phyloP scores from a whole-genome alignment of 108 stramenopile genomes.

The Pinguiococcus pyrenoidosus region DNA sequence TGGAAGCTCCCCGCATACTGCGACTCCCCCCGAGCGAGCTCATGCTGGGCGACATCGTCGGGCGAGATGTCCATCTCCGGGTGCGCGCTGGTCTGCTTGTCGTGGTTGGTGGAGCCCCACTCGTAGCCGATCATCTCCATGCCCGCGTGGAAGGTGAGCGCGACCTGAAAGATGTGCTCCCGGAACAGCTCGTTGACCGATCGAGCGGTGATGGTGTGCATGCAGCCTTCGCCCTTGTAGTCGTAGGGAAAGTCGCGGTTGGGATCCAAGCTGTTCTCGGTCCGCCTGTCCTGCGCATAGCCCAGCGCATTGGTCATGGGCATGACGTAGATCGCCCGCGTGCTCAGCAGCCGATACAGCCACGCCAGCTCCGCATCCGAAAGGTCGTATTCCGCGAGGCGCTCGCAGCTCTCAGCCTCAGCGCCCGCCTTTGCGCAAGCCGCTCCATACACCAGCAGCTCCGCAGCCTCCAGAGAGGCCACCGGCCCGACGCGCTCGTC shows the following conservation, averaged over 20 bases:
- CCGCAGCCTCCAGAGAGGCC: conserved; percentile 40
- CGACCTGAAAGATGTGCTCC: conserved; percentile 72
- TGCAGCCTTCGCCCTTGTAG: conserved; percentile 43
- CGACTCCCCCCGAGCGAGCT: too few relatives aligned
- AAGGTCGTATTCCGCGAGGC: not conserved
- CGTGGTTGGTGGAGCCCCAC: conserved; percentile 63
- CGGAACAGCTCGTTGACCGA: conserved; percentile 78
- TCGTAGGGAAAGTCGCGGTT: conserved; percentile 79
- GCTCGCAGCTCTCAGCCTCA: not conserved
- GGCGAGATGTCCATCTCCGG: not conserved
- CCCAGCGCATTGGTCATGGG: conserved; percentile 71
- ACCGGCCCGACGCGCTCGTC: conserved; percentile 88
- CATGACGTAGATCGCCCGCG: conserved; percentile 60
- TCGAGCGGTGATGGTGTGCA: conserved; percentile 73
- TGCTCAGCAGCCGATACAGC: conserved; percentile 62
- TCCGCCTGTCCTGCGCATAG: conserved; percentile 48
- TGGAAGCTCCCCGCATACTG: not conserved
- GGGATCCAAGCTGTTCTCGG: conserved; percentile 55
- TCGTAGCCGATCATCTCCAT: conserved; percentile 81
- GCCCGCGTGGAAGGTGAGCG: conserved; percentile 87
- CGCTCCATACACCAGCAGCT: conserved; percentile 50
- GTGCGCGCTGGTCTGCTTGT: conserved; percentile 1
- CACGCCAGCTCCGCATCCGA: conserved; percentile 40
- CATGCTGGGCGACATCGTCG: too few relatives aligned
- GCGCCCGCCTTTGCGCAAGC: conserved; percentile 27